These are phyloP conservation scores for Komagataella kurtzmanii DNA, from an alignment of 805 yeast species.

Conservation along the genomic window DNA sequence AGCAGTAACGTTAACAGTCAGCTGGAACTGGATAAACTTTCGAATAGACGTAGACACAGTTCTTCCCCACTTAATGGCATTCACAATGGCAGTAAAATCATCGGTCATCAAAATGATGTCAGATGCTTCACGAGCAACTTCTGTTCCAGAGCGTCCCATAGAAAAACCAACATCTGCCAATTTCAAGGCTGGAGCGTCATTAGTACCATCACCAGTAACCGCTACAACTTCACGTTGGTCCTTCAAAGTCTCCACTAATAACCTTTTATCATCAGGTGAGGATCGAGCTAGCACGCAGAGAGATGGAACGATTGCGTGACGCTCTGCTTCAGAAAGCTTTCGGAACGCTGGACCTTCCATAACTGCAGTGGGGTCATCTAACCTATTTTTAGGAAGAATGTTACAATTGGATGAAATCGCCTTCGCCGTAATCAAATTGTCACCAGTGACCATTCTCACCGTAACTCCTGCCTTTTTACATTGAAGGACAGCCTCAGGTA, in stretches of 20 bases:
- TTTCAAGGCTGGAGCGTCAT: slow-evolving; percentile 95
- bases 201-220: slow-evolving; percentile 98
- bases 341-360: slow-evolving; percentile 95
- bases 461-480: slow-evolving; percentile 88
- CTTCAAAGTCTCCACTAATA: slow-evolving; percentile 71
- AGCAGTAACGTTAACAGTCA: slow-evolving; percentile 96
- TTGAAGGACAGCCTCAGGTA: slow-evolving; percentile 72
- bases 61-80: slow-evolving; percentile 98
- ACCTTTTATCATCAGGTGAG: slow-evolving; percentile 88
- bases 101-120: slow-evolving; percentile 96
- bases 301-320: slow-evolving; percentile 51
- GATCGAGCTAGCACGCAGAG: slow-evolving; percentile 85
- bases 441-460: slow-evolving; percentile 98
- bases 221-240: slow-evolving; percentile 88
- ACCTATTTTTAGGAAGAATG: slow-evolving; percentile 43
- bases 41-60: slow-evolving; percentile 90
- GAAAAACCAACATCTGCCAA: slow-evolving; percentile 96
- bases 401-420: slow-evolving; percentile 86
- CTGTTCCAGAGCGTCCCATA: slow-evolving; percentile 98
- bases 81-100: slow-evolving; percentile 87
- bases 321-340: slow-evolving; percentile 40
- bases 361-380: slow-evolving; percentile 39
- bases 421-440: slow-evolving; percentile 79
- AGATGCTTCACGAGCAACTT: slow-evolving; percentile 96
- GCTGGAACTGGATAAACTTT: slow-evolving; percentile 91